phyloP scores from a whole-genome alignment of 306 rosid genomes.

The Begonia fuchsioides region DNA sequence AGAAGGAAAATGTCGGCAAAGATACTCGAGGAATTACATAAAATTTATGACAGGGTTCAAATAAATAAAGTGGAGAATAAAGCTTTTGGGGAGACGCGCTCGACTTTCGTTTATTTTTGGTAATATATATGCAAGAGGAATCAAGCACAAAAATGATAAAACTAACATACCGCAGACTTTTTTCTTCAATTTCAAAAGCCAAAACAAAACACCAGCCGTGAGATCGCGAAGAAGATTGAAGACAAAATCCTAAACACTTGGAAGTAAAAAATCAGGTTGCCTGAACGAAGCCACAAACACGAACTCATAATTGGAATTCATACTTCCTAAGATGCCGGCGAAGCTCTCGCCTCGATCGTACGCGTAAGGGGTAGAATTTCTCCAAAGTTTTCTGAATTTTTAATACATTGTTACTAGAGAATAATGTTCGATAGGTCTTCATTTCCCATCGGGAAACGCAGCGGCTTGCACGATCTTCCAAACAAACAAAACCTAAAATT shows the following conservation, averaged over 20 bases:
- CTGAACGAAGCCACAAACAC: slow-evolving; percentile 9
- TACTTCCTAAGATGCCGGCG: slow-evolving; percentile 11
- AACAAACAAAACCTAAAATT: neutral
- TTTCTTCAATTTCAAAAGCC: no score
- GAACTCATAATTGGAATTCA: neutral
- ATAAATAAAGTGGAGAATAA: no score
- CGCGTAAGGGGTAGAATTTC: neutral
- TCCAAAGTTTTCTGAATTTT: neutral
- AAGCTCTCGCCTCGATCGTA: slow-evolving; percentile 2
- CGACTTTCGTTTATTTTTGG: no score
- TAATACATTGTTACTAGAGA: neutral
- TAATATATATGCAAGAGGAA: no score
- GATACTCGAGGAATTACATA: no score
- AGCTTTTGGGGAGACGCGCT: no score
- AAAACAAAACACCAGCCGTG: slow-evolving; percentile 8
- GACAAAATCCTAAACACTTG: neutral
- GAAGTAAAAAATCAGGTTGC: slow-evolving; percentile 6
- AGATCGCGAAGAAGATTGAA: slow-evolving; percentile 5
- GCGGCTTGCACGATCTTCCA: slow-evolving; percentile 1
- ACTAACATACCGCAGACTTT: no score
- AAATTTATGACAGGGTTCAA: no score
- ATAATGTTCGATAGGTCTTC: neutral
- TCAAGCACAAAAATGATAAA: no score
- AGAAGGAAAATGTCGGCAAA: no score
- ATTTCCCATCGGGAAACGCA: neutral